Evolutionary conservation across 2,329 filamentous ascomycete genomes (phyloP), one percentile per base, ranked within the genome.

Genomic region (Colletotrichum cuscutae): DNA sequence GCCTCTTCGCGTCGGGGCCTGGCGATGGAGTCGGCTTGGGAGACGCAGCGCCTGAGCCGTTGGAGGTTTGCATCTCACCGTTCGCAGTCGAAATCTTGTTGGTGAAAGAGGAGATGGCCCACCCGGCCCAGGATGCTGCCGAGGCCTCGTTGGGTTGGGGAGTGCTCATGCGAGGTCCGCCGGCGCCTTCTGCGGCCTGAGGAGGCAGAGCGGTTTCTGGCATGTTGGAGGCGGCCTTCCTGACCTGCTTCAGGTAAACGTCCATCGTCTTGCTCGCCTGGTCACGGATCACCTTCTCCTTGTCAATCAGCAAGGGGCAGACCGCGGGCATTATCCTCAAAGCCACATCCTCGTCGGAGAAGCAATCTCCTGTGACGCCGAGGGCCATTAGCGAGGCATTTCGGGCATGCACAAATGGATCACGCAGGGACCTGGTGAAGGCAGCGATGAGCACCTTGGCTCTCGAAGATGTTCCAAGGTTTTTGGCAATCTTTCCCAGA

Each of bases 21-120:
- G 85, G 87, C 42, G 85, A 82, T 13, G 83, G 80, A 0, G 79
- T 76, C 2, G 83, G 79, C 28, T 85, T 84, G 15, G 83, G 82
- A 24, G 87, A 82, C 13, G 84, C 79, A 0, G 83, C 78, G 3
- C 85, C 78, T 2, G 83, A 80, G 46, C 84, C 84, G 73, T 87
- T 87, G 65, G 86, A 82, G 1, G 90, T 84, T 79, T 96, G 88
- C 75, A 99, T 99, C 70, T 98, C 93, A 22, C 97, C 97, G 9
- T 93, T 93, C 0, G 95, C 95, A 0, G 93, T 84, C 1, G 94
- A 92, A 13, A 98, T 82, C 78, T 98, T 98, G 83, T 98, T 98
- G 2, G 97, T 98, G 80, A 99, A 99, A 1, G 95, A 98, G 0
- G 97, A 98, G 67, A 99, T 98, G 1, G 97, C 97, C 97, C 97